Evolutionary conservation across 352 stramenopile genomes (phyloP).

Genomic region (Phytophthora sojae): DNA sequence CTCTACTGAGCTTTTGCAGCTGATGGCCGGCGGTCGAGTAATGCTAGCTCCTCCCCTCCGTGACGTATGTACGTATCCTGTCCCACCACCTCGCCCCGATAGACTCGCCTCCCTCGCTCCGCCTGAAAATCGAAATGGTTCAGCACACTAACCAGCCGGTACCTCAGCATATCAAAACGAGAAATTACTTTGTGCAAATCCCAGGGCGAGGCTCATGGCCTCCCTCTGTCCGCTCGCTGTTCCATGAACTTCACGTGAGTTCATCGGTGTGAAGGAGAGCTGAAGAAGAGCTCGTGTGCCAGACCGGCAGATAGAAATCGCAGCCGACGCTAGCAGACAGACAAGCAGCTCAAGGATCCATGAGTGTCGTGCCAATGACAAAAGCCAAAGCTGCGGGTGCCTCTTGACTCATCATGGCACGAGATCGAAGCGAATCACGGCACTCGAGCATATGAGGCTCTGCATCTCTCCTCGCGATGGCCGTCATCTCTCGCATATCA

Average conservation of each 20-base stretch:
- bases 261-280: neutral
- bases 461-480: neutral
- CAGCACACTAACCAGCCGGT: constrained; percentile 31
- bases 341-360: neutral
- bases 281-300: too few species aligned
- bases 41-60: neutral
- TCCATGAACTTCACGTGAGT: constrained; percentile 13
- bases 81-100: constrained; percentile 8
- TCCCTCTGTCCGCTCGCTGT: constrained; percentile 15
- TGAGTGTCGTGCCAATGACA: neutral
- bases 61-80: constrained; percentile 19
- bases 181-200: constrained; percentile 31
- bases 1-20: constrained; percentile 15
- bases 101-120: constrained; percentile 14
- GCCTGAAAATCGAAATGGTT: constrained; percentile 35
- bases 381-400: neutral
- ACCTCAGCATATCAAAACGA: constrained; percentile 14
- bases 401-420: neutral
- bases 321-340: neutral
- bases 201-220: constrained; percentile 7
- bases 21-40: constrained; percentile 13
- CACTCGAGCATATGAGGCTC: neutral
- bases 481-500: neutral
- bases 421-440: neutral
- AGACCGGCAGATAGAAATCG: too few species aligned